phyloP scores from a whole-genome alignment of 2,329 filamentous ascomycete genomes.

The Trichoderma asperellum region DNA sequence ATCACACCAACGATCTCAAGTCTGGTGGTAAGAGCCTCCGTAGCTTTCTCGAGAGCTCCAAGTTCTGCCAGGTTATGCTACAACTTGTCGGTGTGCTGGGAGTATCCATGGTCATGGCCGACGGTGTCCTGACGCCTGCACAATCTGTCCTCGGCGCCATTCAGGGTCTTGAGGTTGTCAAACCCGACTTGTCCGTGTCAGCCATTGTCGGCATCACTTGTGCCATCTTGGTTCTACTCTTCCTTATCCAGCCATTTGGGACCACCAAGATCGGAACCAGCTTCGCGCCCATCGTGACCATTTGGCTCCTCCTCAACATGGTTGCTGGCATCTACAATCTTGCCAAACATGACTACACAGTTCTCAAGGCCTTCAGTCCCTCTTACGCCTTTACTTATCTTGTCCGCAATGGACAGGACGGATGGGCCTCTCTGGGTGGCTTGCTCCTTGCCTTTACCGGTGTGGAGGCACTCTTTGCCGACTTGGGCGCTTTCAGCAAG shows the following conservation, averaged over 20 bases:
- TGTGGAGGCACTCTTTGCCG: slow-evolving; percentile 78
- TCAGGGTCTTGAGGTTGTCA: slow-evolving; percentile 64
- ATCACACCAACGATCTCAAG: slow-evolving; percentile 59
- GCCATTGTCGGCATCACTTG: slow-evolving; percentile 67
- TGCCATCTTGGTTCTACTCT: slow-evolving; percentile 66
- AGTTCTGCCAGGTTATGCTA: slow-evolving; percentile 54
- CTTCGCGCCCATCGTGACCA: slow-evolving; percentile 68
- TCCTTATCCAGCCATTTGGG: slow-evolving; percentile 67
- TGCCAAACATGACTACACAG: slow-evolving; percentile 54
- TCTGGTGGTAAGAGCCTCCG: slow-evolving; percentile 57
- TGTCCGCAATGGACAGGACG: slow-evolving; percentile 59
- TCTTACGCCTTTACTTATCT: slow-evolving; percentile 66
- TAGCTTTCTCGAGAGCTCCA: slow-evolving; percentile 60
- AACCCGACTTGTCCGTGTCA: slow-evolving; percentile 56
- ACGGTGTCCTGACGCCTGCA: slow-evolving; percentile 70
- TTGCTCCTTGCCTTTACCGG: slow-evolving; percentile 76
- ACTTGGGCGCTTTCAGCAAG: slow-evolving; percentile 74
- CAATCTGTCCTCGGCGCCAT: slow-evolving; percentile 72
- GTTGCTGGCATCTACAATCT: slow-evolving; percentile 67
- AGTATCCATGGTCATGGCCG: slow-evolving; percentile 68
- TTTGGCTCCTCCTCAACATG: slow-evolving; percentile 69
- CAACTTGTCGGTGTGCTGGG: slow-evolving; percentile 67
- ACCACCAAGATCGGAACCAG: slow-evolving; percentile 61
- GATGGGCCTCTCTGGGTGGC: slow-evolving; percentile 70
- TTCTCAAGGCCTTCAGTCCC: slow-evolving; percentile 61